Percentiles rank a stretch among this genome's conserved stretches.
Conservation (phyloP, 129 eudicot genomes). For the Dittrichia graveolens region DNA sequence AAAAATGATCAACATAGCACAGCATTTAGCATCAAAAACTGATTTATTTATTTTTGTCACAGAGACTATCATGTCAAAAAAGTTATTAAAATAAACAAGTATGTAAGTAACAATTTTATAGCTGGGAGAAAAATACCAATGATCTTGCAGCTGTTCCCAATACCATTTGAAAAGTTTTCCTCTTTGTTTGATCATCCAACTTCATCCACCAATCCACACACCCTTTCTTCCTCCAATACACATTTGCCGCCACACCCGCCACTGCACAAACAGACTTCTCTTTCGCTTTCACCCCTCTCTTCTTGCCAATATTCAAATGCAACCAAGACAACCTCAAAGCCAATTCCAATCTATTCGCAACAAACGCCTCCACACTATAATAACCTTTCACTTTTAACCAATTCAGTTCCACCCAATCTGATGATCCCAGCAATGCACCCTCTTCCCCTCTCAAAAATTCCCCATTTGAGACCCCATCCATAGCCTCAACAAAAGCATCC, state of each 20-base stretch:
- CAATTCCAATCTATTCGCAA: conserved; percentile 74
- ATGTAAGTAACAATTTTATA: conserved; percentile 7
- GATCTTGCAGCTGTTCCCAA: conserved; percentile 67
- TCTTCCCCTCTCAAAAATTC: conserved; percentile 82
- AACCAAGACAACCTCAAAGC: conserved; percentile 85
- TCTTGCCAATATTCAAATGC: conserved; percentile 63
- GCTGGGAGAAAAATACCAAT: conserved; percentile 51
- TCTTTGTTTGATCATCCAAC: conserved; percentile 51
- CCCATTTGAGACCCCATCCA: conserved; percentile 69
- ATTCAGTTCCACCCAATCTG: conserved; percentile 73
- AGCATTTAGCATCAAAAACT: conserved; percentile 6
- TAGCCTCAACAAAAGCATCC: conserved; percentile 52
- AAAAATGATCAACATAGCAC: neutral
- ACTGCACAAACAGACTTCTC: conserved; percentile 50
- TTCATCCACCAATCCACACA: conserved; percentile 95
- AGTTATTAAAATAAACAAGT: neutral
- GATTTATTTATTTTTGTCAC: neutral
- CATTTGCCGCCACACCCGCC: conserved; percentile 73
- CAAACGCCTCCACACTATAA: conserved; percentile 83
- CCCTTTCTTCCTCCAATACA: conserved; percentile 96
- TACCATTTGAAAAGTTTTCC: conserved; percentile 38
- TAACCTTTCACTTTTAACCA: conserved; percentile 93
- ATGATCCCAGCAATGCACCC: conserved; percentile 43
- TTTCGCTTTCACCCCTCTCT: conserved; percentile 77
- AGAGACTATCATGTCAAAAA: neutral